phyloP scores from a whole-genome alignment of 2,329 filamentous ascomycete species.

The Karstenula rhodostoma region DNA sequence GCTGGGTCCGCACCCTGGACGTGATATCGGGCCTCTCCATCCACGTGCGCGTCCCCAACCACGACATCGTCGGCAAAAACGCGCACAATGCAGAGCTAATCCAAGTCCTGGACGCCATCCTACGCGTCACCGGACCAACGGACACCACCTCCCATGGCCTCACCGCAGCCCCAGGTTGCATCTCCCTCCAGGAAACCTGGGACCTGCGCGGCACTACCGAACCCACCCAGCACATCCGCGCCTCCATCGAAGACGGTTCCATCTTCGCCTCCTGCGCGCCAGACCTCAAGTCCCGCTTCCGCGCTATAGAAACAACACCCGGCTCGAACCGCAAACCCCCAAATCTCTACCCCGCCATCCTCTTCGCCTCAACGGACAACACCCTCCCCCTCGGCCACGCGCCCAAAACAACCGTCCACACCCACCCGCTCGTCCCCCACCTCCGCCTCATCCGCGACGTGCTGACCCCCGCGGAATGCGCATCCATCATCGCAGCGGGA shows the following conservation, averaged over 20 bases:
- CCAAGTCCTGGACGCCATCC: constrained; percentile 68
- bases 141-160: constrained; percentile 54
- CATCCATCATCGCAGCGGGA: constrained; percentile 70
- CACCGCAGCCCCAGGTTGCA: constrained; percentile 52
- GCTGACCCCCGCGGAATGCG: constrained; percentile 68
- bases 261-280: constrained; percentile 42
- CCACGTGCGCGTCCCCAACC: constrained; percentile 54
- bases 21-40: constrained; percentile 72
- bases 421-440: constrained; percentile 70
- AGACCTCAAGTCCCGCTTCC: constrained; percentile 52
- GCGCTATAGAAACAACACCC: constrained; percentile 68
- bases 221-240: constrained; percentile 58
- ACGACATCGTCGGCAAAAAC: constrained; percentile 36
- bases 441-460: constrained; percentile 68
- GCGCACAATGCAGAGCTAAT: constrained; percentile 63
- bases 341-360: constrained; percentile 71
- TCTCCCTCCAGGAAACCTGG: constrained; percentile 69
- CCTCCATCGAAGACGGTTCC: constrained; percentile 66
- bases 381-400: constrained; percentile 60
- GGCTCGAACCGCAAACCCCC: constrained; percentile 70
- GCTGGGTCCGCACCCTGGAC: constrained; percentile 76
- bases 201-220: constrained; percentile 59
- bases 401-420: constrained; percentile 61
- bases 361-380: constrained; percentile 68
- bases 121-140: constrained; percentile 69